phyloP scores from a whole-genome alignment of 352 stramenopile genomes.

The Pythium angustatum region DNA sequence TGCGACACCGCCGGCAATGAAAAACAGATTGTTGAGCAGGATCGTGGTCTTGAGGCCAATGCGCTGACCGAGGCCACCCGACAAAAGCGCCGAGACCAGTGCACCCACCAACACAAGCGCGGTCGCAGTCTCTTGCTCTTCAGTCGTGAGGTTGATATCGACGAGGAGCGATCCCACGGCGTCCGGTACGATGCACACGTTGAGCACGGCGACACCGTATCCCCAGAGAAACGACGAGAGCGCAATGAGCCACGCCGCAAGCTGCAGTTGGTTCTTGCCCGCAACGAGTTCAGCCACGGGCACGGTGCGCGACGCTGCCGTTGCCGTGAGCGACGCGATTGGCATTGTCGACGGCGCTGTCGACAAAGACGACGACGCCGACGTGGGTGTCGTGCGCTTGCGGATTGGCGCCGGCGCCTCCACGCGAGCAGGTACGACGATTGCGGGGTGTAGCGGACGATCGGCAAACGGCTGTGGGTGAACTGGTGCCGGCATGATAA shows the following conservation, averaged over 20 bases:
- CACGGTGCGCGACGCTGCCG: neutral
- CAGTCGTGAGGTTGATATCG: conserved; percentile 71
- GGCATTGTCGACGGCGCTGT: conserved; percentile 18
- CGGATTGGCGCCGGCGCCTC: conserved; percentile 12
- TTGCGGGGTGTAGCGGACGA: conserved; percentile 20
- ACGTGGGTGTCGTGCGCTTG: conserved; percentile 25
- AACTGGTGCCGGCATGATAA: conserved; percentile 6
- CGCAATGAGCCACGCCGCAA: conserved; percentile 61
- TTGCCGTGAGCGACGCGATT: conserved; percentile 14
- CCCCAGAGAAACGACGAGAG: conserved; percentile 84
- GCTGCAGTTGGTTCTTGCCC: conserved; percentile 38
- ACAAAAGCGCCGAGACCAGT: conserved; percentile 60
- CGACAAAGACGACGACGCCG: neutral
- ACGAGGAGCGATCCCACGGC: conserved; percentile 67
- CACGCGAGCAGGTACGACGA: conserved; percentile 18
- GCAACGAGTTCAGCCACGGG: neutral
- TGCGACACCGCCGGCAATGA: conserved; percentile 50
- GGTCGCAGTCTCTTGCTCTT: conserved; percentile 74
- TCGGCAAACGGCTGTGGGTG: conserved; percentile 23
- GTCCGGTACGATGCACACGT: conserved; percentile 78
- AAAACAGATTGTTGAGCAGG: conserved; percentile 73
- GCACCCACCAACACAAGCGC: conserved; percentile 76
- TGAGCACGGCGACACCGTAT: conserved; percentile 66
- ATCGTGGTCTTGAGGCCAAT: conserved; percentile 70
- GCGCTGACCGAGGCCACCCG: conserved; percentile 49